Base-by-base conservation (phyloP, 108 stramenopile genomes). In the Craspedostauros australis region DNA sequence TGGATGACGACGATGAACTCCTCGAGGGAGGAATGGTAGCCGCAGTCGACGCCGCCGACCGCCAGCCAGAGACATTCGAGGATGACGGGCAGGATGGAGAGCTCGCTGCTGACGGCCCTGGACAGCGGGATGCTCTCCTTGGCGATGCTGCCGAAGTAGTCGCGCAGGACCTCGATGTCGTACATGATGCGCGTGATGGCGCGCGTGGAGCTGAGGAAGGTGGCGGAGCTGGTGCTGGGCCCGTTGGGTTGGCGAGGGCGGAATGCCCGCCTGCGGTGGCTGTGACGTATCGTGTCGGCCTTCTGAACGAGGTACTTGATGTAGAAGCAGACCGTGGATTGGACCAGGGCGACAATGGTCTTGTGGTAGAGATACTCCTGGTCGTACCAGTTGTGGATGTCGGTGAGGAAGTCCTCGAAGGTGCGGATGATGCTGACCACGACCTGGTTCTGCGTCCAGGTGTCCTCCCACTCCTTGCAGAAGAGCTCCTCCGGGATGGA, bases 251-350 rank as follows among this genome's bases (percentile, higher is more conserved):
- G 19, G 11, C 24, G 29, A 11, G 21, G 27, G 5, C 37, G 52
- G 20, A 23, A 40, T 11, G 19, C 43, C 8, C 29, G 40, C n/a
- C 24, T 14, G 15, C 18, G 14, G 0, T 30, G 27, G 4, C 46
- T 20, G 9, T 42, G 54, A 3, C 70, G 45, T 8, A 64, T 50
- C 14, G 30, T 71, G 37, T 80, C 72, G 20, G 84, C 82, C 39
- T 77, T 76, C 39, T 68, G 57, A 37, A 91, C 59, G 5, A 91
- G 54, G 38, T 67, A 75, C 55, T 82, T 72, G 11, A 77, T 65
- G 58, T 86, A 91, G 54, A 91, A 86, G 44, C 80, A 77, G 15
- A 91, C 72, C 16, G 77, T 76, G 5, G 82, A 66, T 21, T 77
- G 75, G 39, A 76, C 73, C 46, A 86, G 64, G 40, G 75, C 66